phyloP scores from a whole-genome alignment of 2,329 filamentous ascomycete genomes.

The Daldinia sp. region DNA sequence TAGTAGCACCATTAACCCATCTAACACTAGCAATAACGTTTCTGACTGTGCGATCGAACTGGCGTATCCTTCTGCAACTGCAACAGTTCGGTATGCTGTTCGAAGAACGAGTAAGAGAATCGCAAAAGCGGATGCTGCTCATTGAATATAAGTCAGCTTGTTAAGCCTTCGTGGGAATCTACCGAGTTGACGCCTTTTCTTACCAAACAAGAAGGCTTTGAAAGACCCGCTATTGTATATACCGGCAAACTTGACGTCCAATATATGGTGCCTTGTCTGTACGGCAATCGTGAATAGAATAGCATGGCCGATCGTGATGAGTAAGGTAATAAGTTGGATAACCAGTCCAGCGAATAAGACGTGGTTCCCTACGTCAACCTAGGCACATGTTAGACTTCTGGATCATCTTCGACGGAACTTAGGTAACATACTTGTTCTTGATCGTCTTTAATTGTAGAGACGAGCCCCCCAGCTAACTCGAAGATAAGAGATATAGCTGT shows the following conservation, averaged over 20 bases:
- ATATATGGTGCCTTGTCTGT: constrained; percentile 53
- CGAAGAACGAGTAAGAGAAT: constrained; percentile 44
- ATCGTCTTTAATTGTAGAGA: constrained; percentile 54
- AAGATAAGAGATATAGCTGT: constrained; percentile 48
- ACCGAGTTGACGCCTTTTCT: constrained; percentile 31
- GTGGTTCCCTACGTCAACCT: constrained; percentile 50
- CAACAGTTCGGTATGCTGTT: constrained; percentile 48
- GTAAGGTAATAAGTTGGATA: constrained; percentile 58
- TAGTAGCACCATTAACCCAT: constrained; percentile 47
- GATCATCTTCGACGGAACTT: neutral
- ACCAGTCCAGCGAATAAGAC: constrained; percentile 60
- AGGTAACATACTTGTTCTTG: constrained; percentile 53
- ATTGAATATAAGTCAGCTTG: constrained; percentile 19
- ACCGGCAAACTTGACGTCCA: constrained; percentile 56
- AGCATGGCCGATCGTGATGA: constrained; percentile 55
- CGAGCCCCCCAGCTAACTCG: constrained; percentile 57
- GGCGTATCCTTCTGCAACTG: constrained; percentile 43
- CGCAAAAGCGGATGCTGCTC: constrained; percentile 43
- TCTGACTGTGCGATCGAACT: constrained; percentile 47
- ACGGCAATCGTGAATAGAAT: constrained; percentile 58
- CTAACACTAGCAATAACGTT: constrained; percentile 46
- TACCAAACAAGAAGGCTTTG: constrained; percentile 60
- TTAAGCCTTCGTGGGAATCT: neutral
- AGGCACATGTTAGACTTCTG: constrained; percentile 21
- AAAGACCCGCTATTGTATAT: constrained; percentile 60